A percentile compares a stretch with the other conserved stretches of the same genome.
phyloP scores from a whole-genome alignment of 768 basidiomycete genomes.

The Rhodocollybia butyracea region DNA sequence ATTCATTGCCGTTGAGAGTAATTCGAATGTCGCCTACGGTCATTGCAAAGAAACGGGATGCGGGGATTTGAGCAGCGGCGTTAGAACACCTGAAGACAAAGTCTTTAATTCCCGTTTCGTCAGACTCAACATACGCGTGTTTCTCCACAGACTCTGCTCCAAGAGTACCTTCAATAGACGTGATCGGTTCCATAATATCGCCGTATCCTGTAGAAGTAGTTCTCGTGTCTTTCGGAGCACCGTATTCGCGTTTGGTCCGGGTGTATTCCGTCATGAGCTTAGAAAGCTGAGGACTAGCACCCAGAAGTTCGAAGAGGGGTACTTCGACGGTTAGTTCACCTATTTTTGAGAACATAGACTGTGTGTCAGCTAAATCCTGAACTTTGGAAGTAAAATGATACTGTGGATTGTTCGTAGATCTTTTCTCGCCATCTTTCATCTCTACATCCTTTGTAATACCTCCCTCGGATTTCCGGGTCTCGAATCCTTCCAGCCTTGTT shows the following conservation, averaged over 20 bases:
- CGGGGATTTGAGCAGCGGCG: background rate
- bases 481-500: constrained; percentile 8
- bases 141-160: background rate
- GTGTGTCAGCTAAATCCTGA: background rate
- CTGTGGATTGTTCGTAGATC: background rate
- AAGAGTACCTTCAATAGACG: background rate
- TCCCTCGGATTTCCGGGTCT: background rate
- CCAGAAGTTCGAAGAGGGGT: background rate
- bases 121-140: rapidly evolving
- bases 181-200: background rate
- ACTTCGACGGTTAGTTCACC: background rate
- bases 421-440: background rate
- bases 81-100: background rate
- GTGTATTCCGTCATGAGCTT: background rate
- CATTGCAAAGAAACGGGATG: constrained; percentile 1
- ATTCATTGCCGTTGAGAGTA: background rate
- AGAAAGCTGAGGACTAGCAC: background rate
- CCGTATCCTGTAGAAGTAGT: background rate
- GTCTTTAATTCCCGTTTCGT: background rate
- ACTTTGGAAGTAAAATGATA: constrained; percentile 6
- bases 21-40: background rate
- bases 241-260: background rate
- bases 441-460: background rate
- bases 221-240: background rate
- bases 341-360: background rate